Conservation (phyloP, 805 yeast species). For the Pichia ethanolica region DNA sequence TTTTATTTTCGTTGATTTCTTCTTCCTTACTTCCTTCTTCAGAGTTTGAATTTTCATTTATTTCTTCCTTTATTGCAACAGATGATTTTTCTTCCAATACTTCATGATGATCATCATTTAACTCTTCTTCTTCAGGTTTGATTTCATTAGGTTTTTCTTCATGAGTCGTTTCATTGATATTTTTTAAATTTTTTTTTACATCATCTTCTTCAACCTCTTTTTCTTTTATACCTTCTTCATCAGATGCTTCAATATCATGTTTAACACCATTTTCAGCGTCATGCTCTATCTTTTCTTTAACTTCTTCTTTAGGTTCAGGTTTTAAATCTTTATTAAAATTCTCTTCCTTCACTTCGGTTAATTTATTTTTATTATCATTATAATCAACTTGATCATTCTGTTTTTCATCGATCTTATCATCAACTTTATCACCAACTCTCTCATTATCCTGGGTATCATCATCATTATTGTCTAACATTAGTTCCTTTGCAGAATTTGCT, state of each 20-base stretch:
- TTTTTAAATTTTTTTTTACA: background rate
- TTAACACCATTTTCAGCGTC: background rate
- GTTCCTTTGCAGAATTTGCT: constrained; percentile 11
- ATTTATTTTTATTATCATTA: background rate
- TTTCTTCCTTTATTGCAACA: background rate
- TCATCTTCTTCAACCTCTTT: constrained; percentile 2
- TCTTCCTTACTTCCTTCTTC: background rate
- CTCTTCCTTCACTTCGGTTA: background rate
- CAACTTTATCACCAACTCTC: background rate
- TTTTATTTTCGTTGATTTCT: background rate
- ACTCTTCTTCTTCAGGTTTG: no score
- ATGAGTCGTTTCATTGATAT: background rate
- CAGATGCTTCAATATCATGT: background rate
- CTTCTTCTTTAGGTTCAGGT: background rate
- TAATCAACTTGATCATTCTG: background rate
- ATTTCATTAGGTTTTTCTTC: background rate
- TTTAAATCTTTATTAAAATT: background rate
- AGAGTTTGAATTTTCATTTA: background rate
- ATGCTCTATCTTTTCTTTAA: background rate
- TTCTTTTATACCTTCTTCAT: constrained; percentile 1
- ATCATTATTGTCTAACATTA: constrained; percentile 15
- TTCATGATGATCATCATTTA: background rate
- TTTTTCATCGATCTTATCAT: background rate
- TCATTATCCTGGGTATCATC: background rate
- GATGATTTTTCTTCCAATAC: background rate